A percentile compares a stretch with the other conserved stretches of the same genome.
Evolutionary conservation across 2,329 filamentous ascomycete species (phyloP).

Genomic region (Neurospora crassa): DNA sequence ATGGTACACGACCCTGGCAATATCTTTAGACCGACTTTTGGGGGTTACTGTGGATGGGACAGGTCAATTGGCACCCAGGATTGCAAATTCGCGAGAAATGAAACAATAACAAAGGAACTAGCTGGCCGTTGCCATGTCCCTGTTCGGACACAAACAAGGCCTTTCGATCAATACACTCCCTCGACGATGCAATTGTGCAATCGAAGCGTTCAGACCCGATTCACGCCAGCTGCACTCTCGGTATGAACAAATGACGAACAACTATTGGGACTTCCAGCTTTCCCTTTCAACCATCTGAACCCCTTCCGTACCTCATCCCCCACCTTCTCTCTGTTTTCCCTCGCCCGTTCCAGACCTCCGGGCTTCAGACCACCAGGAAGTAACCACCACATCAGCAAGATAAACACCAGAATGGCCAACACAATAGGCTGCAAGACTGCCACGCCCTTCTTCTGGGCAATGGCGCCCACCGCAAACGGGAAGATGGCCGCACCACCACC

Average conservation of each 20-base stretch:
- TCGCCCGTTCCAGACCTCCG: conserved; percentile 32
- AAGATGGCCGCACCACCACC: conserved; percentile 60
- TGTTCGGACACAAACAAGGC: too few relatives aligned
- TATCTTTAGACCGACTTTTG: background rate
- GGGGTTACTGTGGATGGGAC: background rate
- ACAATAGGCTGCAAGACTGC: conserved; percentile 47
- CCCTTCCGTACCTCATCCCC: conserved; percentile 23
- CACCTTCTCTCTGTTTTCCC: conserved; percentile 26
- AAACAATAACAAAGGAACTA: background rate
- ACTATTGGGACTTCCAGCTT: background rate
- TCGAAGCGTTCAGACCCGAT: background rate
- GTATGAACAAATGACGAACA: background rate
- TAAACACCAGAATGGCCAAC: conserved; percentile 36
- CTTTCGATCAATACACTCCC: background rate
- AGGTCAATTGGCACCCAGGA: background rate
- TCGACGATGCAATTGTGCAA: background rate
- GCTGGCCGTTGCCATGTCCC: too few relatives aligned
- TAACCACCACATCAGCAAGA: conserved; percentile 36
- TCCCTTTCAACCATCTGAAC: conserved; percentile 8
- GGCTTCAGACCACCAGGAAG: conserved; percentile 29
- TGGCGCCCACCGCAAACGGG: conserved; percentile 58
- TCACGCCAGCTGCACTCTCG: background rate
- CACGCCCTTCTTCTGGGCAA: conserved; percentile 50
- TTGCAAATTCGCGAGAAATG: background rate
- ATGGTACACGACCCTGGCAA: background rate